Base-by-base conservation (phyloP, 345 rosid species). In the Populus alba region DNA sequence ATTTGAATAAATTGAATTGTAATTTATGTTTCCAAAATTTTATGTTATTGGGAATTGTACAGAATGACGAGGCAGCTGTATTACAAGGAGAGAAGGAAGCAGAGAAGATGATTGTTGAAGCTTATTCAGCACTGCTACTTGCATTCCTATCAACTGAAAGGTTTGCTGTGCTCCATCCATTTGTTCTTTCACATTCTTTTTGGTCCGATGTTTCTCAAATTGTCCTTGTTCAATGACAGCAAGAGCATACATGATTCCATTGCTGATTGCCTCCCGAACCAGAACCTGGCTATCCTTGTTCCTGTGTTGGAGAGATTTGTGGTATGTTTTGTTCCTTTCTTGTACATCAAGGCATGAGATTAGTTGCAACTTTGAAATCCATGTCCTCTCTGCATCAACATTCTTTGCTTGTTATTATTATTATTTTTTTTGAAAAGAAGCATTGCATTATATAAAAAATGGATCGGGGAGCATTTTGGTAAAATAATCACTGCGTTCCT, bases 121-220 rank as follows among this genome's bases (percentile, higher is more conserved):
- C 97, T 69, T 97, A 97, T 80, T 81, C 99, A 23, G 99, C 98
- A 68, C 83, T 97, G 73, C 89, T 94, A 31, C 97, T 97, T 17
- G 99, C 98, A 39, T 97, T 97, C 85, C 97, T 97, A 81, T 94
- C 99, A 66, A 94, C 94, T 23, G 97, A 94, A 86, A 92, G 99
- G 98, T 97, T 79, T 16, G 73, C 45, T 23, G 18, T 71, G 77
- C 29, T 38, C 47, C 62, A 35, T 43, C 17, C 51, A 39, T 47
- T 39, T 66, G 61, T 23, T 27, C 22, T 69, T 39, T 35, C 33
- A 67, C 35, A 33, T 61, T 29, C 22, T 11, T 49, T 51, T 27
- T 16, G 7, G 23, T 75, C 63, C n/a, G 20, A 25, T 51, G 22
- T 67, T 73, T 67, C 71, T 55, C 75, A 62, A 25, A 77, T 35